Base-by-base conservation (phyloP, 805 yeast genomes). In the Lipomyces sp. region DNA sequence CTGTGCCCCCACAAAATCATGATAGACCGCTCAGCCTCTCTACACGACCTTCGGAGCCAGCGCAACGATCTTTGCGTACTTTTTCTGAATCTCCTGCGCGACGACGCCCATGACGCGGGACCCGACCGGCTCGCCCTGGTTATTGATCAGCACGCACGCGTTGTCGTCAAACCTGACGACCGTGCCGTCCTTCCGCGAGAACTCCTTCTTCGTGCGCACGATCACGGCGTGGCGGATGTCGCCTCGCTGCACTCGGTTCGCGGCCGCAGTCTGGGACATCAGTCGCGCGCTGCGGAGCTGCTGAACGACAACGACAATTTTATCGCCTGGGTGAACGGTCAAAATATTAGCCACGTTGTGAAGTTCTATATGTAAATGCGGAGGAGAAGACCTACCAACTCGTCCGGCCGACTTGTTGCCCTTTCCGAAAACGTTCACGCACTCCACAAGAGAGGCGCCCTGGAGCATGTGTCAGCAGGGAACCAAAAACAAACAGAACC, bases 151-250 rank as follows among this genome's bases (percentile, higher is more conserved):
- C 31, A 93, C 98, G 72, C 98, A 90, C 1, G 98, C 98, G 68
- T 91, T 93, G 70, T 93, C 98, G 67, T 90, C 96, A 67, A 93
- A 93, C 61, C 85, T 75, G 26, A 93, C 77, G 21, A 81, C 81
- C 1, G 95, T 77, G 2, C 98, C 98, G 67, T 93, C 98, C 2
- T 83, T 77, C 66, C 98, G 80, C 63, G 77, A 76, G 56, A 79
- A 79, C 47, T 81, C 80, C 58, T 88, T 88, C 70, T 83, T 89
- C 0, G 97, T 88, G 69, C 98, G 83, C 18, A 90, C 97, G 38
- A 93, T 85, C 28, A 93, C 91, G 3, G 97, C 98, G 64, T 95
- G 91, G 52, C 93, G 84, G 47, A 93, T 87, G 66, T 93, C 98
- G 61, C 97, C 95, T 71, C 93, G 84, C 69, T 90, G 87, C 37